Evolutionary conservation across 2,329 filamentous ascomycete genomes (phyloP).

Genomic region (Colletotrichum echinochloae): DNA sequence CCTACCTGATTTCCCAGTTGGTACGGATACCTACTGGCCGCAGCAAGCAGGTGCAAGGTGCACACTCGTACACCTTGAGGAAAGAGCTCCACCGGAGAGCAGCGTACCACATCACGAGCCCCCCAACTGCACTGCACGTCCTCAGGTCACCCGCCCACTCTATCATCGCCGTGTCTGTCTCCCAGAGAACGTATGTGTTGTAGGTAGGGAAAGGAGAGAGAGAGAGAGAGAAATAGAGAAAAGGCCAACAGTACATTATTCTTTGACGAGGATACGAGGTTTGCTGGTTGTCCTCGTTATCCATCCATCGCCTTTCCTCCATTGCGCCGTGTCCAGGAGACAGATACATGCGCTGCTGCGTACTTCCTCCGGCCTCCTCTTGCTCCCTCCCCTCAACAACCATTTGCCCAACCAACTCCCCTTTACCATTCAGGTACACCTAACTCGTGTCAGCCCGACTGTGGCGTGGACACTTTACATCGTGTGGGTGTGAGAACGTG

Average conservation of each 20-base stretch:
- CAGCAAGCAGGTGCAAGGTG: background rate
- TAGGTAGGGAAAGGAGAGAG: background rate
- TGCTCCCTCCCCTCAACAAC: background rate
- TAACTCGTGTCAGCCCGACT: background rate
- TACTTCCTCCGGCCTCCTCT: background rate
- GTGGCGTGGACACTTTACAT: background rate
- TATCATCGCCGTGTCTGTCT: background rate
- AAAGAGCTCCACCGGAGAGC: slow-evolving; percentile 31
- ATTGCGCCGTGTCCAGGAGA: slow-evolving; percentile 1
- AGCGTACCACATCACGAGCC: slow-evolving; percentile 39
- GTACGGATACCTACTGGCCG: no score
- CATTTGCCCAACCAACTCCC: background rate
- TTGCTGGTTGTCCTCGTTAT: slow-evolving; percentile 1
- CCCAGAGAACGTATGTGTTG: background rate
- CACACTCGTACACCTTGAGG: slow-evolving; percentile 8
- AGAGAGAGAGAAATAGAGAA: background rate
- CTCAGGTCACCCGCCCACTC: slow-evolving; percentile 15
- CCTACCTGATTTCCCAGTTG: background rate
- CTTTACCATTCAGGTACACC: background rate
- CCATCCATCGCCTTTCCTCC: background rate
- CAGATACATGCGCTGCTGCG: slow-evolving; percentile 3
- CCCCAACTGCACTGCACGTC: slow-evolving; percentile 20
- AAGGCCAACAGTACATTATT: background rate
- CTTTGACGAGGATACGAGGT: background rate
- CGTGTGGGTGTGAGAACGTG: background rate